A percentile compares a stretch with the other conserved stretches of the same genome.
These are phyloP conservation scores for Juglanconis oblonga DNA, from an alignment of 2,329 filamentous ascomycete species.

Conservation along the genomic window DNA sequence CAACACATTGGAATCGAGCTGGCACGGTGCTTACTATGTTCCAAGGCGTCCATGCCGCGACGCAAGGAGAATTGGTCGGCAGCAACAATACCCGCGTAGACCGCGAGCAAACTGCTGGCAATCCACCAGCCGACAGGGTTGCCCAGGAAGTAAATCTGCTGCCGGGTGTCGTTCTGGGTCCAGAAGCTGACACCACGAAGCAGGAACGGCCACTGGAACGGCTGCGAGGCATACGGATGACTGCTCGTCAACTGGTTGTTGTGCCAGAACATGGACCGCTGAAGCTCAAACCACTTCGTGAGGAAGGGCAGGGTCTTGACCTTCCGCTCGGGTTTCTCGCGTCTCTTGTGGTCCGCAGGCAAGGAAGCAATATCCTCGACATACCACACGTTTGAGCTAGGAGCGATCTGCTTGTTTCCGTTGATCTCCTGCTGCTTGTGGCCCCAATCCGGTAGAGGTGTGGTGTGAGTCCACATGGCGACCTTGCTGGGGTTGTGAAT, in stretches of 20 bases:
- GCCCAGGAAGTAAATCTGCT: slow-evolving; percentile 98
- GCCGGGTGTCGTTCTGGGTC: slow-evolving; percentile 90
- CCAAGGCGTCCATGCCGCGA: slow-evolving; percentile 88
- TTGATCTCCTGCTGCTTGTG: slow-evolving; percentile 99
- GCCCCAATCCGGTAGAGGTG: slow-evolving; percentile 93
- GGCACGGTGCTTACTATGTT: slow-evolving; percentile 70
- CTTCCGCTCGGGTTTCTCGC: slow-evolving; percentile 71
- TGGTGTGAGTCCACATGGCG: slow-evolving; percentile 98
- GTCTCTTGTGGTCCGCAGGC: slow-evolving; percentile 66
- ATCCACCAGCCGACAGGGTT: slow-evolving; percentile 99
- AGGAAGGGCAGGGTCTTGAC: slow-evolving; percentile 85
- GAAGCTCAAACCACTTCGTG: slow-evolving; percentile 92
- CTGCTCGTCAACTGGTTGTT: slow-evolving; percentile 97
- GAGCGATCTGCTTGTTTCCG: slow-evolving; percentile 91
- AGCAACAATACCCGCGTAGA: slow-evolving; percentile 86
- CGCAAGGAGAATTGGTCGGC: slow-evolving; percentile 93
- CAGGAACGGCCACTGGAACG: slow-evolving; percentile 97
- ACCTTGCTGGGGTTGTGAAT: slow-evolving; percentile 94
- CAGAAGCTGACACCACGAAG: slow-evolving; percentile 98
- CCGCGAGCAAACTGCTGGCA: slow-evolving; percentile 83
- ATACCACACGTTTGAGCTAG: slow-evolving; percentile 91
- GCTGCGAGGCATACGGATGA: slow-evolving; percentile 92
- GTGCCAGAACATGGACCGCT: slow-evolving; percentile 98
- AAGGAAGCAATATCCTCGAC: slow-evolving; percentile 88
- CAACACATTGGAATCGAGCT: not conserved